phyloP scores from a whole-genome alignment of 1,284 basidiomycete species.

The Ceratorhiza oryzae-sativae region DNA sequence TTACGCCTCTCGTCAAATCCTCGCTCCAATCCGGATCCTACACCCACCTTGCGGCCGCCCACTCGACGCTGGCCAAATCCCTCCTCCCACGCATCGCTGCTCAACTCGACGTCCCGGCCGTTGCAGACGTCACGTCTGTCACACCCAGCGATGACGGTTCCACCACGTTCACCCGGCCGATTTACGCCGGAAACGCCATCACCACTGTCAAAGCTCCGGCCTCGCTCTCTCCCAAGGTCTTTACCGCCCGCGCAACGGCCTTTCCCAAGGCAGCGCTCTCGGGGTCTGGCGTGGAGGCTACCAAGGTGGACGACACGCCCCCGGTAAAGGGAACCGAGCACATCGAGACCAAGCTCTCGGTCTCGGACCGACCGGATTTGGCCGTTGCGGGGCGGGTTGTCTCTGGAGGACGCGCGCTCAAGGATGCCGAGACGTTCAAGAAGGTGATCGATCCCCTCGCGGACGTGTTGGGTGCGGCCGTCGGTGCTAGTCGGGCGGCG shows the following conservation, averaged over 20 bases:
- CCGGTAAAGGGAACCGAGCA: slow-evolving; percentile 76
- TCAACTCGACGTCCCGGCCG: slow-evolving; percentile 80
- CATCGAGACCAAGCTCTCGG: slow-evolving; percentile 83
- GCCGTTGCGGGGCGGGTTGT: slow-evolving; percentile 88
- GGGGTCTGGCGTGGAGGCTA: slow-evolving; percentile 55
- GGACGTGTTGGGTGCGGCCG: slow-evolving; percentile 91
- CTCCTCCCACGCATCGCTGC: slow-evolving; percentile 90
- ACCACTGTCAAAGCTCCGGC: slow-evolving; percentile 85
- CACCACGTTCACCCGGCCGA: slow-evolving; percentile 88
- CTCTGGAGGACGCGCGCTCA: slow-evolving; percentile 94
- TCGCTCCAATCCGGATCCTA: slow-evolving; percentile 58
- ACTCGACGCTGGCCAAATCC: slow-evolving; percentile 76
- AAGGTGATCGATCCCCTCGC: slow-evolving; percentile 90
- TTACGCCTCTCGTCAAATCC: slow-evolving; percentile 56
- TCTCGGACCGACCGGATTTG: slow-evolving; percentile 94
- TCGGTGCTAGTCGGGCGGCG: slow-evolving; percentile 96
- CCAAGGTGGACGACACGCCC: slow-evolving; percentile 69
- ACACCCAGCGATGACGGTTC: slow-evolving; percentile 69
- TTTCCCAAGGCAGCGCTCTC: slow-evolving; percentile 74
- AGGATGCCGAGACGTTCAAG: slow-evolving; percentile 93
- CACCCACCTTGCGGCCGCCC: slow-evolving; percentile 89
- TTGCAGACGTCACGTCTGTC: slow-evolving; percentile 90
- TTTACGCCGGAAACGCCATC: slow-evolving; percentile 99
- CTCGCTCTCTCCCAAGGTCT: slow-evolving; percentile 84
- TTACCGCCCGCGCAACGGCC: slow-evolving; percentile 95